Evolutionary conservation across 179 eudicot genomes (phyloP), one percentile per base, ranked within the genome.

Genomic region (Kewa caespitosa): DNA sequence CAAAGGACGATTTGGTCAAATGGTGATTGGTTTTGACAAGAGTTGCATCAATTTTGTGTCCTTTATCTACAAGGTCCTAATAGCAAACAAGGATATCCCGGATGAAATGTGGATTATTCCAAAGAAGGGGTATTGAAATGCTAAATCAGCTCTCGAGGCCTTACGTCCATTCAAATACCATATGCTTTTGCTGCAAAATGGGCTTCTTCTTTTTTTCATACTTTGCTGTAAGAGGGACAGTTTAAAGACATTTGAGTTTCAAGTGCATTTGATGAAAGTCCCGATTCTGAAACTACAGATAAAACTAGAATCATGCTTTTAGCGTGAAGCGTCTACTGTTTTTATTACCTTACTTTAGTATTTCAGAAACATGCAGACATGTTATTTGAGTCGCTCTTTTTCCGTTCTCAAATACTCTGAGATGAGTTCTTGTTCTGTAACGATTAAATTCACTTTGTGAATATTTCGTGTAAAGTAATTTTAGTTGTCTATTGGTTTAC

Each of bases 1-100:
- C 55, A n/a, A 48, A 68, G 54, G 63, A 66, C 72, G 38, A 14
- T 39, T 73, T 74, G 60, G 81, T 78, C 73, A 54, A 78, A 54
- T n/a, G 69, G 38, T 69, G 65, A 67, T 66, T 39, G 71, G 32
- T n/a, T 68, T 61, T 43, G 77, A 73, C 48, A 25, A 59, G 39
- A 71, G 63, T 28, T 64, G 50, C 33, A n/a, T n/a, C n/a, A n/a
- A n/a, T n/a, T n/a, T n/a, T n/a, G n/a, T n/a, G n/a, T n/a, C n/a
- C n/a, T n/a, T n/a, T n/a, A n/a, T n/a, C n/a, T n/a, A n/a, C n/a
- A n/a, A n/a, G n/a, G n/a, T n/a, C n/a, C n/a, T n/a, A n/a, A n/a
- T n/a, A n/a, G n/a, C n/a, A n/a, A n/a, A n/a, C n/a, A n/a, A n/a
- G n/a, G n/a, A n/a, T n/a, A n/a, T n/a, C n/a, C n/a, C n/a, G n/a